phyloP scores from a whole-genome alignment of 768 basidiomycete genomes.

The Trametes cingulata region DNA sequence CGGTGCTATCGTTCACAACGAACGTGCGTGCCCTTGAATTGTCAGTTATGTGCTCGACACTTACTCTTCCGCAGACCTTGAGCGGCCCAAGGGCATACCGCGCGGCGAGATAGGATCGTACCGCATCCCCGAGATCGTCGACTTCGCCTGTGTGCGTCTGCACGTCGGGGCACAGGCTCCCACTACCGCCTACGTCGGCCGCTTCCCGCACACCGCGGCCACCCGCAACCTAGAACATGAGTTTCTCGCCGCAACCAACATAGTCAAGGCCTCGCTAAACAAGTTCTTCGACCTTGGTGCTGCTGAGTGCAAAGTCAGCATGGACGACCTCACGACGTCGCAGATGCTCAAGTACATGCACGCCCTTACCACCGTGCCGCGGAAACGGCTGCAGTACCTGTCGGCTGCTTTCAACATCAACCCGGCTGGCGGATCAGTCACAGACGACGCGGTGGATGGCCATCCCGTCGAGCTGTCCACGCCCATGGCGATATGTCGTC shows the following conservation, averaged over 20 bases:
- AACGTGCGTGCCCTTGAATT: too few relatives aligned
- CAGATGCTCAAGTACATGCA: slow-evolving; percentile 7
- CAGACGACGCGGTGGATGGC: too few relatives aligned
- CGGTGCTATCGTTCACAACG: too few relatives aligned
- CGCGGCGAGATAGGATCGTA: not conserved
- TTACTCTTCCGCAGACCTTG: too few relatives aligned
- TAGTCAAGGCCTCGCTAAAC: not conserved
- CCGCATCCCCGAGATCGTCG: not conserved
- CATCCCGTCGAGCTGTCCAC: too few relatives aligned
- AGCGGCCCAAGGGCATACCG: too few relatives aligned
- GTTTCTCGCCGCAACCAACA: not conserved
- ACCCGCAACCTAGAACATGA: not conserved
- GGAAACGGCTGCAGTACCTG: slow-evolving; percentile 1
- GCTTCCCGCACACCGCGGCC: not conserved
- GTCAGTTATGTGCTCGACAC: too few relatives aligned
- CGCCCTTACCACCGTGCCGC: not conserved
- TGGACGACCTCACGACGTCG: slow-evolving; percentile 1
- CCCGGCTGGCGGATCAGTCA: not conserved
- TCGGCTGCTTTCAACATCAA: slow-evolving; percentile 4
- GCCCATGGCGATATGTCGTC: not conserved
- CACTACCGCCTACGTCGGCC: slow-evolving; percentile 3
- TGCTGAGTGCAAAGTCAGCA: slow-evolving; percentile 4
- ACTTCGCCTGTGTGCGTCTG: slow-evolving; percentile 1
- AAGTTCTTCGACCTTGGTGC: not conserved
- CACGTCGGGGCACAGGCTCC: not conserved